Evolutionary conservation across 2,329 filamentous ascomycete genomes (phyloP).

Genomic region (Fusarium sp.): DNA sequence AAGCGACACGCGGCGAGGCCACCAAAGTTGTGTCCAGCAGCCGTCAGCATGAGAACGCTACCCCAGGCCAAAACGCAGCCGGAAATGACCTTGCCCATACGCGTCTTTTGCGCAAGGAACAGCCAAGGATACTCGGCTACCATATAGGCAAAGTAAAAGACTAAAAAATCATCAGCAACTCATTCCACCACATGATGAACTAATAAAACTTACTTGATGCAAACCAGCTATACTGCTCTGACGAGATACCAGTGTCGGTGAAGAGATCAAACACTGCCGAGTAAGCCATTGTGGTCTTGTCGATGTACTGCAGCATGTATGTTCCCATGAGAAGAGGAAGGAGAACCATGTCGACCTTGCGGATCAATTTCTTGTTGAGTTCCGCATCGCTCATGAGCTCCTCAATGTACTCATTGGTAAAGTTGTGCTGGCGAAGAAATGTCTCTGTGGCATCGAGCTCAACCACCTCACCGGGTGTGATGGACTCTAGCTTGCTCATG

Average conservation of each 20-base stretch:
- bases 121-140: conserved; percentile 53
- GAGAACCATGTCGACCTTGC: conserved; percentile 60
- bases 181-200: too few species aligned
- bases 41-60: conserved; percentile 54
- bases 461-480: conserved; percentile 28
- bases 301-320: conserved; percentile 64
- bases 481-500: conserved; percentile 25
- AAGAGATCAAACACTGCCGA: conserved; percentile 66
- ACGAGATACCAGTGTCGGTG: conserved; percentile 56
- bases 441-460: conserved; percentile 27
- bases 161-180: too few species aligned
- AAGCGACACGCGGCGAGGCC: conserved; percentile 57
- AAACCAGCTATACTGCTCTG: conserved; percentile 61
- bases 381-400: conserved; percentile 24
- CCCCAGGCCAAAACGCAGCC: conserved; percentile 50
- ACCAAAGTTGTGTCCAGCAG: conserved; percentile 53
- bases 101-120: conserved; percentile 48
- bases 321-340: conserved; percentile 62
- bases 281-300: conserved; percentile 64
- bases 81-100: conserved; percentile 49
- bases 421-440: conserved; percentile 37
- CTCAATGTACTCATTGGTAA: conserved; percentile 31
- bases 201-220: too few species aligned
- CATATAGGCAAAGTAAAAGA: conserved; percentile 65
- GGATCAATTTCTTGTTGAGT: conserved; percentile 33